Evolutionary conservation across 2,329 filamentous ascomycete genomes (phyloP).

Genomic region (Fusarium keratoplasticum): DNA sequence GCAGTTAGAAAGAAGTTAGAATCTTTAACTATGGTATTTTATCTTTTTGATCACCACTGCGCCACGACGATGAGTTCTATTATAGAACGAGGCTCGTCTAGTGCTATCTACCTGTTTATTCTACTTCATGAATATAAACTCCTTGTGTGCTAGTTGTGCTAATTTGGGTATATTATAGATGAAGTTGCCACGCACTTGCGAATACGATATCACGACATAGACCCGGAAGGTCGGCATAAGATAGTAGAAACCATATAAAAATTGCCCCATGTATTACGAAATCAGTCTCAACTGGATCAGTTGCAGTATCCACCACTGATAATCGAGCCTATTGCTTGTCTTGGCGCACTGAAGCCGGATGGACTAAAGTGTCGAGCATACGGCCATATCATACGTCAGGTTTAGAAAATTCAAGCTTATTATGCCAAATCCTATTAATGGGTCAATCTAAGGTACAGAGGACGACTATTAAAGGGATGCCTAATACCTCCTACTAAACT

Average conservation of each 20-base stretch:
- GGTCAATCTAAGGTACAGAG: neutral
- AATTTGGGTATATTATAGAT: neutral
- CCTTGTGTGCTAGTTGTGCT: neutral
- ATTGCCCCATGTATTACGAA: neutral
- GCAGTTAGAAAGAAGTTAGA: too few species aligned
- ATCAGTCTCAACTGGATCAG: neutral
- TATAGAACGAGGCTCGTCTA: neutral
- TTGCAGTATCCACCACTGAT: neutral
- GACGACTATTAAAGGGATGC: neutral
- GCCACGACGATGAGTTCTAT: neutral
- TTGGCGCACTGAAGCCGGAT: neutral
- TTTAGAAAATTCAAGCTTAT: neutral
- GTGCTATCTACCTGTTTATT: neutral
- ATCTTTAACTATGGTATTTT: neutral
- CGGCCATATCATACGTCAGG: neutral
- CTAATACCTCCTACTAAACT: neutral
- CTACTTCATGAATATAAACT: neutral
- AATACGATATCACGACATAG: neutral
- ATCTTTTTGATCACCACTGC: neutral
- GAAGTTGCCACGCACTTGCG: neutral
- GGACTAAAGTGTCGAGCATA: neutral
- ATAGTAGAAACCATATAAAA: neutral
- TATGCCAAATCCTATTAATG: neutral
- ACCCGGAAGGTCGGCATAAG: neutral
- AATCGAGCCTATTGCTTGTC: neutral